Evolutionary conservation across 2,329 filamentous ascomycete species (phyloP), one percentile per base, ranked within the genome.

Genomic region (Gaeumannomyces tritici): DNA sequence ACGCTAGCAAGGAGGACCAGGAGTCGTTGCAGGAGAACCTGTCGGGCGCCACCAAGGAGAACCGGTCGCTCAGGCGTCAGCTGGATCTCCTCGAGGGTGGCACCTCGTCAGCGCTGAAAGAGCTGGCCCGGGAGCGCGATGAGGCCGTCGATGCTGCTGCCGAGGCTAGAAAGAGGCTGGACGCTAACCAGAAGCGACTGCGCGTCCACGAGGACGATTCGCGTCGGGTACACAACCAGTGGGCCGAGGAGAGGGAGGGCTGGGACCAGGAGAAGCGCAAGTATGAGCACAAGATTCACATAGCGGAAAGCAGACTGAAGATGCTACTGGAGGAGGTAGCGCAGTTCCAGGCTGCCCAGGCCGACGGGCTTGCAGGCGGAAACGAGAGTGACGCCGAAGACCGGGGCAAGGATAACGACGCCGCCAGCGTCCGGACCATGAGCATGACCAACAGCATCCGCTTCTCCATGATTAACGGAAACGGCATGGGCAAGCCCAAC

Each of bases 231-330:
- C 90, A 96, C 69, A 83, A 87, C 61, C 81, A 92, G 63, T 97
- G 91, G 90, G 87, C 88, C 13, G 86, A 85, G 61, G 95, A 99
- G 66, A 95, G 89, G 71, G 87, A 93, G 62, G 79, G 79, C 2
- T 98, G 93, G 92, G 88, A 93, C 15, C 86, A 89, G 58, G 92
- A 96, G 72, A 89, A 86, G 69, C 87, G 93, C 62, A 89, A 85
- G 62, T 82, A 91, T 64, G 93, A 99, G 73, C 87, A 90, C 63
- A 91, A 90, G 68, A 77, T 96, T 18, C 93, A 98, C 72, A 83
- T 97, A n/a, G 89, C 92, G 2, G 95, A 99, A 75, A 90, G 83
- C 33, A 87, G 93, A 51, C 75, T 99, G 62, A 95, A 93, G 72
- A 82, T 85, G 13, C 83, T 99, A 13, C 80, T 99, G 57, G 91